These are phyloP conservation scores for Debaryomyces singareniensis DNA, from an alignment of 1,139 yeast genomes.

Conservation along the genomic window DNA sequence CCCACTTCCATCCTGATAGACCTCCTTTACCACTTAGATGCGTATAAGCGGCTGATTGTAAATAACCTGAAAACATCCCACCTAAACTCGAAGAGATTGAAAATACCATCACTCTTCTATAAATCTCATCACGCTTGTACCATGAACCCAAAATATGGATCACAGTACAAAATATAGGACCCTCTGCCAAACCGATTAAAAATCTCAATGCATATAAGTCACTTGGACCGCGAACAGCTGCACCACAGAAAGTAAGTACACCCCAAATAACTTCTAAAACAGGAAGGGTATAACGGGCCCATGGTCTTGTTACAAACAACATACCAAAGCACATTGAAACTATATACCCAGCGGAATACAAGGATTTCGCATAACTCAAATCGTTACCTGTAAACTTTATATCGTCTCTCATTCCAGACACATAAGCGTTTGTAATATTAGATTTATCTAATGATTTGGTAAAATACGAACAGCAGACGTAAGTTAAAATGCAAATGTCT, in stretches of 20 bases:
- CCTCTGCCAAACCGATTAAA: slow-evolving; percentile 25
- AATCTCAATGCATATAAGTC: slow-evolving; percentile 22
- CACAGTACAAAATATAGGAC: slow-evolving; percentile 19
- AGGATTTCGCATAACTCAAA: slow-evolving; percentile 11
- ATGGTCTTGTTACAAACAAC: slow-evolving; percentile 7
- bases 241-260: slow-evolving; percentile 12
- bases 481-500: slow-evolving; percentile 29
- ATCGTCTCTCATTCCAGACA: slow-evolving; percentile 15
- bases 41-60: slow-evolving; percentile 10
- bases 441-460: slow-evolving; percentile 12
- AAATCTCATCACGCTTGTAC: slow-evolving; percentile 39
- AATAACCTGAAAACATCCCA: slow-evolving; percentile 17
- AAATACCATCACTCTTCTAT: slow-evolving; percentile 9
- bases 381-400: slow-evolving; percentile 11
- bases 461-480: slow-evolving; percentile 29
- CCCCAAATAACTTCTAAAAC: slow-evolving; percentile 10
- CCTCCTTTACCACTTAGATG: slow-evolving; percentile 8
- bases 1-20: slow-evolving; percentile 11
- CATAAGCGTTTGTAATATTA: slow-evolving; percentile 16
- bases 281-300: slow-evolving; percentile 11
- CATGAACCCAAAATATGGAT: slow-evolving; percentile 17
- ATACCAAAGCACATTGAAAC: slow-evolving; percentile 5
- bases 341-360: slow-evolving; percentile 14
- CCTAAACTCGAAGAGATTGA: slow-evolving; percentile 12
- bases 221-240: slow-evolving; percentile 10